Percentiles rank a stretch among this genome's conserved stretches.
Evolutionary conservation across 2,329 filamentous ascomycete genomes (phyloP).

Genomic region (Paecilomyces dactylethromorphus): DNA sequence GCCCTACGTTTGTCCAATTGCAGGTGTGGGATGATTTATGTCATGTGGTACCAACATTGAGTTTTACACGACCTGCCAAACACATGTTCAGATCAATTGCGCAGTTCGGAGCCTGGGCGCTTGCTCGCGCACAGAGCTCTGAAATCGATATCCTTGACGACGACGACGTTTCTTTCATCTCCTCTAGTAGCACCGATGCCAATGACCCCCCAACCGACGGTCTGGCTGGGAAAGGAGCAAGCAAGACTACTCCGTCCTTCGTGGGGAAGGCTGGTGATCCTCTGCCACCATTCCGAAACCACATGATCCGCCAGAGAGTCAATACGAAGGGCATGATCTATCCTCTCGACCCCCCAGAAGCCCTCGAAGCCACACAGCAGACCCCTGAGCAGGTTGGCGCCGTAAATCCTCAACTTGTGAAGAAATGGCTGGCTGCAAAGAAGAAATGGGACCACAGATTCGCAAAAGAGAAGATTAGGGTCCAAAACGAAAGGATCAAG

Average conservation of each 20-base stretch:
- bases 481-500: conserved; percentile 66
- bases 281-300: conserved; percentile 68
- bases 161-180: conserved; percentile 69
- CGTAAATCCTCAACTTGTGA: conserved; percentile 71
- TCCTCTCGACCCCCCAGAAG: conserved; percentile 56
- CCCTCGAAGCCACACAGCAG: conserved; percentile 62
- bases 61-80: conserved; percentile 91
- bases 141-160: conserved; percentile 78
- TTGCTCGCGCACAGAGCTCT: conserved; percentile 73
- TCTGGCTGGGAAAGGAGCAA: conserved; percentile 8
- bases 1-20: conserved; percentile 83
- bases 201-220: conserved; percentile 8
- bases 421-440: conserved; percentile 76
- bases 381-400: conserved; percentile 63
- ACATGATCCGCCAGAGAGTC: conserved; percentile 90
- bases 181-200: conserved; percentile 41
- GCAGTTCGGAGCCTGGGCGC: conserved; percentile 87
- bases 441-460: conserved; percentile 68
- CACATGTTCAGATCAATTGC: conserved; percentile 90
- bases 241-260: conserved; percentile 22
- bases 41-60: conserved; percentile 86
- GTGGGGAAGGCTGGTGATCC: conserved; percentile 84
- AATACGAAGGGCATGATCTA: conserved; percentile 70
- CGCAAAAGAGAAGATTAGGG: conserved; percentile 58
- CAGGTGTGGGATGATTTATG: conserved; percentile 96